A percentile compares a stretch with the other conserved stretches of the same genome.
phyloP scores from a whole-genome alignment of 2,329 filamentous ascomycete genomes.

The Trichoderma hamatum region DNA sequence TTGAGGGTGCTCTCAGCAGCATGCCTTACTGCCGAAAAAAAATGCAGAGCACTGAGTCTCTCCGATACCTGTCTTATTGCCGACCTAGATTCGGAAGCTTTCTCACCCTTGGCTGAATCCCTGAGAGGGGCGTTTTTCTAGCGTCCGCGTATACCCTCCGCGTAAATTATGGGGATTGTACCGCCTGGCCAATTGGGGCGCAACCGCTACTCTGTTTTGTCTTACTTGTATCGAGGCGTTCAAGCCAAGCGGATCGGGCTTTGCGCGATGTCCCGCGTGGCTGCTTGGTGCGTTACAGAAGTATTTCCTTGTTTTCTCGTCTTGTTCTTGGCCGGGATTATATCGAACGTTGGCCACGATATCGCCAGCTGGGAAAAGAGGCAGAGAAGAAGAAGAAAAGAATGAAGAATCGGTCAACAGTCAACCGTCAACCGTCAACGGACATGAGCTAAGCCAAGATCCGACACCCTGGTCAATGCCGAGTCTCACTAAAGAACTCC shows the following conservation, averaged over 20 bases:
- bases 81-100: not conserved
- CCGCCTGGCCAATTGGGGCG: not conserved
- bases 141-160: conserved; percentile 7
- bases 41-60: not conserved
- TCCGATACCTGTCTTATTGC: not conserved
- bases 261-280: not conserved
- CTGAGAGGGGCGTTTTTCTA: not conserved
- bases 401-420: not conserved
- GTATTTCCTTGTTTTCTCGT: not conserved
- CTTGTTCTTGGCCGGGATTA: no score
- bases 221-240: not conserved
- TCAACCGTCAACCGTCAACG: not conserved
- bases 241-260: not conserved
- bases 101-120: not conserved
- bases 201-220: not conserved
- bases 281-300: not conserved
- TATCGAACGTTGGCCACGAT: not conserved
- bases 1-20: not conserved
- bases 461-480: not conserved
- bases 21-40: not conserved
- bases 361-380: not conserved
- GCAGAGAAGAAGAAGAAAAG: not conserved
- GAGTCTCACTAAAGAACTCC: not conserved
- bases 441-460: not conserved
- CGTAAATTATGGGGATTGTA: not conserved